These are phyloP conservation scores for Claviceps capensis DNA, from an alignment of 2,329 filamentous ascomycete species.

Conservation along the genomic window DNA sequence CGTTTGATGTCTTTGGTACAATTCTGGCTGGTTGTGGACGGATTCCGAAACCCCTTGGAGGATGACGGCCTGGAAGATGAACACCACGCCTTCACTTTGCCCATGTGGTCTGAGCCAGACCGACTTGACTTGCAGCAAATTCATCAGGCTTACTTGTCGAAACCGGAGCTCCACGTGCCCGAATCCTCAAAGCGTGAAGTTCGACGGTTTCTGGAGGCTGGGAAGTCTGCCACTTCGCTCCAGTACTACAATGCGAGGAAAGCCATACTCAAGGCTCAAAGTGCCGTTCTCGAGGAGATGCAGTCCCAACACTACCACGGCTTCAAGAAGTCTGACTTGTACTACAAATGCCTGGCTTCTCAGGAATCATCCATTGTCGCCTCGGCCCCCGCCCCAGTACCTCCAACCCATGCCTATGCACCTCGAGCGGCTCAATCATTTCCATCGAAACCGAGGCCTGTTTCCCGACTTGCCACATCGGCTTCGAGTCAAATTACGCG, in stretches of 20 bases:
- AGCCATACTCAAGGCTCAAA: slow-evolving; percentile 71
- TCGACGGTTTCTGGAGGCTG: slow-evolving; percentile 64
- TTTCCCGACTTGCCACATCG: slow-evolving; percentile 25
- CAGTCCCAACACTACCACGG: slow-evolving; percentile 64
- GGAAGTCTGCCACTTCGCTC: slow-evolving; percentile 57
- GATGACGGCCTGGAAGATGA: slow-evolving; percentile 55
- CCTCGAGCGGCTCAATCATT: slow-evolving; percentile 23
- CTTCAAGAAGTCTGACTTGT: slow-evolving; percentile 88
- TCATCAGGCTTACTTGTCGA: slow-evolving; percentile 75
- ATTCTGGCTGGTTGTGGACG: slow-evolving; percentile 97
- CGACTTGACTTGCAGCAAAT: slow-evolving; percentile 82
- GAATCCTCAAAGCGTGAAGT: slow-evolving; percentile 57
- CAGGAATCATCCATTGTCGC: slow-evolving; percentile 44
- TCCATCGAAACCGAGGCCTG: slow-evolving; percentile 29
- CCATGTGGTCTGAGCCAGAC: slow-evolving; percentile 71
- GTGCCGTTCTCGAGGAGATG: slow-evolving; percentile 71
- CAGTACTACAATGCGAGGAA: slow-evolving; percentile 77
- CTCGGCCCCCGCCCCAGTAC: not conserved
- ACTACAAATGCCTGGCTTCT: slow-evolving; percentile 88
- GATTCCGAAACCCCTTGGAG: slow-evolving; percentile 86
- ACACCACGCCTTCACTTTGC: slow-evolving; percentile 44
- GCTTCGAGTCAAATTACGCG: slow-evolving; percentile 23
- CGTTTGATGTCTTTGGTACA: slow-evolving; percentile 79
- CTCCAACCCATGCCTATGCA: slow-evolving; percentile 11
- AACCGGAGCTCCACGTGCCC: slow-evolving; percentile 66